Conservation (phyloP, 768 basidiomycete genomes). For the Boletellus sp. region DNA sequence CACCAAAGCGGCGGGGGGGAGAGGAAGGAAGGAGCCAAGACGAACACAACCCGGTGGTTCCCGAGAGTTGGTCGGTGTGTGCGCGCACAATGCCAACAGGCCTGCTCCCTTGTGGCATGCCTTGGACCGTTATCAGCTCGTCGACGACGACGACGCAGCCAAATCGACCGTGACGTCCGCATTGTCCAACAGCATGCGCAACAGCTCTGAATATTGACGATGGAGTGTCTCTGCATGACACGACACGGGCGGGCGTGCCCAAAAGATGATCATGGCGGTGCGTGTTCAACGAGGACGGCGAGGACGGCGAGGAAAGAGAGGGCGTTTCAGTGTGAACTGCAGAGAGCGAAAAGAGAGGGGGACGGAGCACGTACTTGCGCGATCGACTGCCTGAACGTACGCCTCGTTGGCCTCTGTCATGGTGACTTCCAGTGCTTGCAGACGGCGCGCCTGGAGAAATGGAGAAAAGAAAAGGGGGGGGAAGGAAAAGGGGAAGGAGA, state of each 20-base stretch:
- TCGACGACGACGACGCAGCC: background rate
- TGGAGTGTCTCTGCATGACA: slow-evolving; percentile 54
- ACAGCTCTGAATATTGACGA: slow-evolving; percentile 53
- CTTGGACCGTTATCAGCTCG: background rate
- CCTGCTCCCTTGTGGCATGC: background rate
- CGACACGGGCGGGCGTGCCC: background rate
- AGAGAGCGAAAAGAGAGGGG: background rate
- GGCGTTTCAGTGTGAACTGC: too few species aligned
- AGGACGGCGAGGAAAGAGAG: too few species aligned
- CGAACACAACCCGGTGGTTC: too few species aligned
- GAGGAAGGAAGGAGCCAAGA: too few species aligned
- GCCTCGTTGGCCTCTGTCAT: slow-evolving; percentile 73
- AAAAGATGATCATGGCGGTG: too few species aligned
- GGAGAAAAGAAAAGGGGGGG: slow-evolving; percentile 21
- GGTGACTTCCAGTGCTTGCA: slow-evolving; percentile 64
- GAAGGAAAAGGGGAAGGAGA: too few species aligned
- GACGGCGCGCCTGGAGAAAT: slow-evolving; percentile 52
- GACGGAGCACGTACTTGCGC: slow-evolving; percentile 58
- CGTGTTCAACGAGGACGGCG: too few species aligned
- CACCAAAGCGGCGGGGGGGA: too few species aligned
- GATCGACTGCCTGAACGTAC: slow-evolving; percentile 65
- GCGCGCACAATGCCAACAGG: too few species aligned
- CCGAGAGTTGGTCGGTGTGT: too few species aligned
- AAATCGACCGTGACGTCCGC: slow-evolving; percentile 39
- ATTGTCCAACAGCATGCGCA: slow-evolving; percentile 55